Evolutionary conservation across 257 asterid genomes (phyloP), one percentile per base, ranked within the genome.

Genomic region (Nicotiana otophora): DNA sequence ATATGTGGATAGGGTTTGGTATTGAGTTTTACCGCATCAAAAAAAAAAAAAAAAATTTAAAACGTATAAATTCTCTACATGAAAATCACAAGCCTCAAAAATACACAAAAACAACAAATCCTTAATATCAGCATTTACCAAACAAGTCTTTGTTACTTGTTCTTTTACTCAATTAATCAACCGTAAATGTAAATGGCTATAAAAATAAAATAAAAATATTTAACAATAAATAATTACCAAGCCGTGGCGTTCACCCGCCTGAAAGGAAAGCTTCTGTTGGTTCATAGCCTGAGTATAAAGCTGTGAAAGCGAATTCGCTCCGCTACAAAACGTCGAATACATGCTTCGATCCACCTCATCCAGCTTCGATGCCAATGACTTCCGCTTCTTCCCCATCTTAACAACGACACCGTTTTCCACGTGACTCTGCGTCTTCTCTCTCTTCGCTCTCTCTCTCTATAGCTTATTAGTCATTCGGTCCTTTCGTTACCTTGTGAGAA

Each of bases 331-430:
- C 17, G 85, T 74, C 0, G 85, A 42, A 48, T 82, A 74, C 85
- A 82, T 82, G 30, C 77, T 82, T 51, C 82, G 82, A 82, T 82
- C 85, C 64, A 82, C 85, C 82, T 82, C 85, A 39, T 82, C 85
- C 2, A 82, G 63, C 28, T 82, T 82, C 55, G 85, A 20, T n/a
- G 85, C 81, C 55, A 82, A 34, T 7, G 85, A 82, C 46, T 82
- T 82, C 33, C 85, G 19, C 66, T 75, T 82, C 85, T 82, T 82
- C 77, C 36, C 77, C 85, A 82, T 82, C 82, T 30, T 31, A 48
- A 8, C 77, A 23, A 17, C 8, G 23, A 15, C 46, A 28, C 42
- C 62, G 46, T 30, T 77, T 28, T 20, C 54, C n/a, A 10, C 15
- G 62, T 23, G 30, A 26, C 42, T 70, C 34, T 69, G 11, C 33